A percentile compares a stretch with the other conserved stretches of the same genome.
These are phyloP conservation scores for Fusarium torulosum DNA, from an alignment of 2,329 filamentous ascomycete species.

Conservation along the genomic window DNA sequence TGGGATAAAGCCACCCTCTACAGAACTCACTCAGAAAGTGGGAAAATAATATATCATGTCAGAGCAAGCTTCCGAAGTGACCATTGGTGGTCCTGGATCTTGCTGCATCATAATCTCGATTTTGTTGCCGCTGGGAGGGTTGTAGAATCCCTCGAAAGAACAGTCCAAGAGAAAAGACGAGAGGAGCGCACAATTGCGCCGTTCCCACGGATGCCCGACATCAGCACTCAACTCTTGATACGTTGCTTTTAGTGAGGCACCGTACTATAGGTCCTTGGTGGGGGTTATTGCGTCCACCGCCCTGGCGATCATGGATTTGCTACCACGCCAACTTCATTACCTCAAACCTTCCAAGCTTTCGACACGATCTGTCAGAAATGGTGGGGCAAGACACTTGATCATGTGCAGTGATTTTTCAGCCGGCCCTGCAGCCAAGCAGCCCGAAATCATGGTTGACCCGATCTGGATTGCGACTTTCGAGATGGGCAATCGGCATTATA, in stretches of 20 bases:
- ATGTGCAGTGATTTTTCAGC: slow-evolving; percentile 34
- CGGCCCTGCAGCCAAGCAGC: slow-evolving; percentile 16
- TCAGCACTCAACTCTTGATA: slow-evolving; percentile 15
- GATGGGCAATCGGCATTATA: slow-evolving; percentile 32
- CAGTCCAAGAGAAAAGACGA: slow-evolving; percentile 10
- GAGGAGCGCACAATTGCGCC: slow-evolving; percentile 9
- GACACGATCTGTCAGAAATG: slow-evolving; percentile 38
- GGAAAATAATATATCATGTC: slow-evolving; percentile 43
- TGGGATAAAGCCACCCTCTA: slow-evolving; percentile 40
- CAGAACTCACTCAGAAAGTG: slow-evolving; percentile 18
- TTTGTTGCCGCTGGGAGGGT: slow-evolving; percentile 26
- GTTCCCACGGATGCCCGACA: slow-evolving; percentile 13
- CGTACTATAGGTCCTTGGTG: slow-evolving; percentile 23
- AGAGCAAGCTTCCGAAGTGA: slow-evolving; percentile 28
- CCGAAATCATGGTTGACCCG: slow-evolving; percentile 25
- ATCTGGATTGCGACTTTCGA: slow-evolving; percentile 39
- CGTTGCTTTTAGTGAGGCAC: slow-evolving; percentile 30
- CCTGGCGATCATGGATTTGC: slow-evolving; percentile 13
- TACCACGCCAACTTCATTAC: slow-evolving; percentile 4
- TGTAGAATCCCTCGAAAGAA: slow-evolving; percentile 20
- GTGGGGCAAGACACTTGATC: slow-evolving; percentile 37
- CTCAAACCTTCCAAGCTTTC: slow-evolving; percentile 19
- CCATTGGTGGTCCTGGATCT: slow-evolving; percentile 44
- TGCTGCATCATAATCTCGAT: slow-evolving; percentile 46
- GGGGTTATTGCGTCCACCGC: slow-evolving; percentile 22